A percentile compares a stretch with the other conserved stretches of the same genome.
These are phyloP conservation scores for Ganoderma multipileum DNA, from an alignment of 1,284 basidiomycete species.

Conservation along the genomic window DNA sequence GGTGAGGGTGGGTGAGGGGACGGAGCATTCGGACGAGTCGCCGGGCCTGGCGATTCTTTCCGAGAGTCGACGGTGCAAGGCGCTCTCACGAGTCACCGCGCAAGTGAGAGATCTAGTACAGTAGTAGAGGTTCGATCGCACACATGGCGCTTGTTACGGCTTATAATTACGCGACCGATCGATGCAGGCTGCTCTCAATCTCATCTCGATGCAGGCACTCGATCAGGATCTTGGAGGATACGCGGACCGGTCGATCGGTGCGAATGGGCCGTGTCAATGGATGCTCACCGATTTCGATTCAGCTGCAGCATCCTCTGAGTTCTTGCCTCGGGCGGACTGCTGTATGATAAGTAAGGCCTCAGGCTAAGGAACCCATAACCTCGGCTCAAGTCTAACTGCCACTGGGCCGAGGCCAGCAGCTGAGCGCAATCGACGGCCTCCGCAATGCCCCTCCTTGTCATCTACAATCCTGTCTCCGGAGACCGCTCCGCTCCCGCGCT, in stretches of 20 bases:
- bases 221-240: not conserved
- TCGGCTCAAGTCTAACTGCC: too few relatives aligned
- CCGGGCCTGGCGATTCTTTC: not conserved
- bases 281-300: not conserved
- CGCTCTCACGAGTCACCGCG: too few relatives aligned
- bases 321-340: too few relatives aligned
- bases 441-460: slow-evolving; percentile 42
- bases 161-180: slow-evolving; percentile 1
- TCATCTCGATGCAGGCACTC: too few relatives aligned
- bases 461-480: slow-evolving; percentile 60
- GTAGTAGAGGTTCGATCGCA: too few relatives aligned
- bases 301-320: too few relatives aligned
- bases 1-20: slow-evolving; percentile 14
- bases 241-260: slow-evolving; percentile 2
- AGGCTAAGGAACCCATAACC: too few relatives aligned
- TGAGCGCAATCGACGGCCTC: not conserved
- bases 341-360: too few relatives aligned
- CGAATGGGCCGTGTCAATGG: slow-evolving; percentile 1
- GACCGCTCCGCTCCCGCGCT: slow-evolving; percentile 50
- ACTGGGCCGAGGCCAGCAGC: too few relatives aligned
- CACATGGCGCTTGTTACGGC: too few relatives aligned
- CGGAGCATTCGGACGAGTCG: slow-evolving; percentile 30
- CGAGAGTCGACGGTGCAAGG: slow-evolving; percentile 7
- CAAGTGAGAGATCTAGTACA: too few relatives aligned
- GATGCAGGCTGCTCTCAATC: not conserved